Percentiles rank a stretch among this genome's conserved stretches.
phyloP scores from a whole-genome alignment of 768 basidiomycete genomes.

The Fistulinella prunicolor region DNA sequence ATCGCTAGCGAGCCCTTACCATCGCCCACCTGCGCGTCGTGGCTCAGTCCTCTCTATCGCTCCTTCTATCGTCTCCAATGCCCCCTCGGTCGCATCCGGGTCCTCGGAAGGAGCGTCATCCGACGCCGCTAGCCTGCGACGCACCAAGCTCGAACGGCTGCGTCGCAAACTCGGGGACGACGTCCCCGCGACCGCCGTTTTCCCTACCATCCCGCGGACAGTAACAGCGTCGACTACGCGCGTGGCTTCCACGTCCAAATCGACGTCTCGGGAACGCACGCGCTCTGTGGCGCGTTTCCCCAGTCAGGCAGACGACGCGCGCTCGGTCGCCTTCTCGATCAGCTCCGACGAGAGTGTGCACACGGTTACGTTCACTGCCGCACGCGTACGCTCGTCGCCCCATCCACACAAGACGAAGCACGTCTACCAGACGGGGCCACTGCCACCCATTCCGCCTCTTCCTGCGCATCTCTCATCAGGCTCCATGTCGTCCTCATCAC shows the following conservation, averaged over 20 bases:
- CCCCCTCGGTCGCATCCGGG: conserved; percentile 12
- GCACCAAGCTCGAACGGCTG: conserved; percentile 62
- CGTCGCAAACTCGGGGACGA: conserved; percentile 60
- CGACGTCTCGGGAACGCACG: neutral
- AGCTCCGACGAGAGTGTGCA: conserved; percentile 29
- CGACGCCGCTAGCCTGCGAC: conserved; percentile 36
- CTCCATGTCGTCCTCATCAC: neutral
- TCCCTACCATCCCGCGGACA: conserved; percentile 34
- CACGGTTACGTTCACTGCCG: conserved; percentile 17
- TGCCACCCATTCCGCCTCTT: conserved; percentile 26
- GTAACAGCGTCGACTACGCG: conserved; percentile 4
- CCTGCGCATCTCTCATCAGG: conserved; percentile 17
- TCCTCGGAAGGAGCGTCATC: conserved; percentile 35
- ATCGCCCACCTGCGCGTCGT: conserved; percentile 10
- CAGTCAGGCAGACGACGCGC: conserved; percentile 17
- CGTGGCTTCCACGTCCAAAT: conserved; percentile 1
- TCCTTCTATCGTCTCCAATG: conserved; percentile 16
- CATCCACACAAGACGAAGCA: conserved; percentile 12
- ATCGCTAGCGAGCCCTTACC: neutral
- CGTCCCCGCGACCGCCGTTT: conserved; percentile 60
- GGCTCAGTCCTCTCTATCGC: conserved; percentile 23
- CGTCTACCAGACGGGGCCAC: conserved; percentile 17
- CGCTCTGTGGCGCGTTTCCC: conserved; percentile 1
- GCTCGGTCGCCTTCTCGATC: conserved; percentile 25
- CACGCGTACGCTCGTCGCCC: conserved; percentile 14